Base-by-base conservation (phyloP, 2,329 filamentous ascomycete genomes). In the Sclerotinia nivalis region DNA sequence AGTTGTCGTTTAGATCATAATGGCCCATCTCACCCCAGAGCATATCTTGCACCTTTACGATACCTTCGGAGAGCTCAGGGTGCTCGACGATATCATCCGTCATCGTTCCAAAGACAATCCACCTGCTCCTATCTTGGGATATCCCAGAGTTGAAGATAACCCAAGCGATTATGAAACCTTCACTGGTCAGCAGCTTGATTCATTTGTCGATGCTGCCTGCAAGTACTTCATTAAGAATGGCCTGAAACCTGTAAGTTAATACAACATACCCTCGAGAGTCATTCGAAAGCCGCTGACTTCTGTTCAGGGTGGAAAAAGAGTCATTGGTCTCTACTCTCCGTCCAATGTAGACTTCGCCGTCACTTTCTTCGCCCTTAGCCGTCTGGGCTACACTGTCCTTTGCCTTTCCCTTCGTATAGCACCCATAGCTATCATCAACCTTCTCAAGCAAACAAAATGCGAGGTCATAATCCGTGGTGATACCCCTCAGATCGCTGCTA, bases 381-480 rank as follows among this genome's bases (percentile, higher is more conserved):
- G 84, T 69, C 78, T 88, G 62, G 86, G 86, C 4, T 86, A 85
- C 77, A 81, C 84, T 0, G 80, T 82, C 6, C 78, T 88, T 3
- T 82, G 87, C 40, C 79, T 88, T 1, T 87, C 85, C 0, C 86
- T 84, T 1, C 79, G 86, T 3, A 80, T 88, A 2, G 81, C 85
- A 2, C 80, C 81, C 2, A 80, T 82, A 59, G 86, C 86, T 3
- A 83, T 85, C 71, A 77, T 80, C 22, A 81, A 80, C 34, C 76
- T 87, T 13, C 78, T 86, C 25, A 78, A 81, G n/a, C 80, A 80
- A 73, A 82, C 81, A 13, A 54, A 69, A 6, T 72, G 71, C 68
- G 69, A 58, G 8, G 61, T 66, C 10, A 59, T 75, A 20, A 37
- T 73, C 8, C 61, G 77, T 31, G 61, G 69, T 43, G 54, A 67